Conservation (phyloP, 768 basidiomycete genomes). For the Suillus tomentosus region DNA sequence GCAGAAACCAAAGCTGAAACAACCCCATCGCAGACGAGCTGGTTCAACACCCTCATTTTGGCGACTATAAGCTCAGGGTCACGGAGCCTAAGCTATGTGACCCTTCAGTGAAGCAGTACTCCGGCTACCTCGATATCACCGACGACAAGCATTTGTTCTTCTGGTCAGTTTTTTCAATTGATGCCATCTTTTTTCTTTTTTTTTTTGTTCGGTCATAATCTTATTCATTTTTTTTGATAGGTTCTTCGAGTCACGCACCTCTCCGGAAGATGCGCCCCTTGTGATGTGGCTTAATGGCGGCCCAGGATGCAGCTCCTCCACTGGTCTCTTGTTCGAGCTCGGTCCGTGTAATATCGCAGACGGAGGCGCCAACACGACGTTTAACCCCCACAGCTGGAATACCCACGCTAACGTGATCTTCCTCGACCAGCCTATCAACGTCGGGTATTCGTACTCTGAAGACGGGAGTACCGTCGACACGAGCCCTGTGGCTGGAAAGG, state of each 20-base stretch:
- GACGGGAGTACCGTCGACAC: slow-evolving; percentile 75
- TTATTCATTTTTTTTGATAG: slow-evolving; percentile 37
- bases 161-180: slow-evolving; percentile 51
- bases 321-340: slow-evolving; percentile 89
- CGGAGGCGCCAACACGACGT: slow-evolving; percentile 66
- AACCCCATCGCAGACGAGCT: slow-evolving; percentile 50
- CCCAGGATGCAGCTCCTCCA: slow-evolving; percentile 70
- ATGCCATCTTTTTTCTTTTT: slow-evolving; percentile 1
- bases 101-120: slow-evolving; percentile 68
- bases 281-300: slow-evolving; percentile 92
- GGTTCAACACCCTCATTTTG: slow-evolving; percentile 52
- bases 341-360: slow-evolving; percentile 82
- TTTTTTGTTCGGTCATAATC: neutral
- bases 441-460: slow-evolving; percentile 86
- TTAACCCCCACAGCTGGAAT: slow-evolving; percentile 88
- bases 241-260: slow-evolving; percentile 86
- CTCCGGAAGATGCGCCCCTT: slow-evolving; percentile 77
- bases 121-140: slow-evolving; percentile 81
- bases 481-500: slow-evolving; percentile 84
- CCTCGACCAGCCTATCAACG: slow-evolving; percentile 79
- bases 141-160: slow-evolving; percentile 86
- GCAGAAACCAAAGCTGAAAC: slow-evolving; percentile 5
- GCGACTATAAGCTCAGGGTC: slow-evolving; percentile 59
- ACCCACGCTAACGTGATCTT: slow-evolving; percentile 61
- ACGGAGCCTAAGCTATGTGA: slow-evolving; percentile 79